phyloP scores from a whole-genome alignment of 371 early-diverging fungal species.

The Mortierella sp. region DNA sequence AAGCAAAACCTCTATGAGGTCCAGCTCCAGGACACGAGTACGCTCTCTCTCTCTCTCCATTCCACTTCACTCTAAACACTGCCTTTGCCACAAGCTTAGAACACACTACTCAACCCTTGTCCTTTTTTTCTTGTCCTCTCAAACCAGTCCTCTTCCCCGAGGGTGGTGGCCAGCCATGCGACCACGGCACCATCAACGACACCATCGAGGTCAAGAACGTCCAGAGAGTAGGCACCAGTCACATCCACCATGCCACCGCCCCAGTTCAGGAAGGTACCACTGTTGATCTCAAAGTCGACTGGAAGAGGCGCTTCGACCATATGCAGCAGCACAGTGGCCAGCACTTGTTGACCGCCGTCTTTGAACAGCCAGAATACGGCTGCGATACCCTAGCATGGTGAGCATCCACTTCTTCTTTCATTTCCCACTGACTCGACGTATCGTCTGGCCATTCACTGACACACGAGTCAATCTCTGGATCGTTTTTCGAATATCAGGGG shows the following conservation, averaged over 20 bases:
- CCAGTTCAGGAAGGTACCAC: slow-evolving; percentile 60
- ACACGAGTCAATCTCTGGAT: neutral
- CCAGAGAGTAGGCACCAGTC: slow-evolving; percentile 66
- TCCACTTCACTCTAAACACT: neutral
- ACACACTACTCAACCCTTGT: no score
- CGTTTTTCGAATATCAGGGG: slow-evolving; percentile 51
- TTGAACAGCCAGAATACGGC: slow-evolving; percentile 68
- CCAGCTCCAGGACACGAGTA: slow-evolving; percentile 57
- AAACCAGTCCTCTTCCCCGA: slow-evolving; percentile 73
- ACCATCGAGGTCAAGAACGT: slow-evolving; percentile 65
- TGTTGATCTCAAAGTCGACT: slow-evolving; percentile 71
- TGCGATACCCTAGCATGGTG: slow-evolving; percentile 77
- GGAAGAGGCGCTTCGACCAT: slow-evolving; percentile 79
- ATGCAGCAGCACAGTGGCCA: slow-evolving; percentile 87
- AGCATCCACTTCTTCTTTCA: slow-evolving; percentile 1
- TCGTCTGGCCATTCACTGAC: no score
- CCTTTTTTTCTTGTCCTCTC: no score
- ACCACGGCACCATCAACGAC: slow-evolving; percentile 71
- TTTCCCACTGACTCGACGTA: neutral
- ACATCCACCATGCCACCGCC: slow-evolving; percentile 70
- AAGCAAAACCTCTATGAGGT: slow-evolving; percentile 56
- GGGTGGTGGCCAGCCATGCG: slow-evolving; percentile 80
- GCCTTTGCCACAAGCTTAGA: no score
- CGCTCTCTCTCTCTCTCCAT: neutral
- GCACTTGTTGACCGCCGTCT: slow-evolving; percentile 77